Evolutionary conservation across 2,329 filamentous ascomycete species (phyloP).

Genomic region (Claviceps sp.): DNA sequence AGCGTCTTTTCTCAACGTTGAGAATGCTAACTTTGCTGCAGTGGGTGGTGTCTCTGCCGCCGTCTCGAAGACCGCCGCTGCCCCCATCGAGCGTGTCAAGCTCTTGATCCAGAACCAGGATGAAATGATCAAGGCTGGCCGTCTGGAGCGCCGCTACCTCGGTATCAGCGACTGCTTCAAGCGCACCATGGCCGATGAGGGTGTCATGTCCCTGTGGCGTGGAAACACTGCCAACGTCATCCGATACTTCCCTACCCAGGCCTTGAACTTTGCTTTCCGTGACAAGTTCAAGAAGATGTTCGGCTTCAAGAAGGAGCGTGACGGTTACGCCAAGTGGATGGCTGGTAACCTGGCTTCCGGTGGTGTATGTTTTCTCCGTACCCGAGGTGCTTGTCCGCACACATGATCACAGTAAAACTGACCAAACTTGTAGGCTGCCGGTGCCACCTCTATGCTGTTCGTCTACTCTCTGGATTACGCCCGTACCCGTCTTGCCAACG

Average conservation of each 20-base stretch:
- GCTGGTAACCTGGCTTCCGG: slow-evolving; percentile 97
- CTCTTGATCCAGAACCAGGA: slow-evolving; percentile 99
- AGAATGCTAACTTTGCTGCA: slow-evolving; percentile 25
- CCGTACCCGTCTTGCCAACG: slow-evolving; percentile 99
- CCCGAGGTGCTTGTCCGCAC: background rate
- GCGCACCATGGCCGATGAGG: slow-evolving; percentile 80
- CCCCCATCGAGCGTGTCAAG: slow-evolving; percentile 99
- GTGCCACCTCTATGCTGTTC: slow-evolving; percentile 99
- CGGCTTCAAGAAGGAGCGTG: slow-evolving; percentile 99
- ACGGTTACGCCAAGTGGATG: slow-evolving; percentile 99
- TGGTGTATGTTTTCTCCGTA: slow-evolving; percentile 59
- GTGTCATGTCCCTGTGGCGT: slow-evolving; percentile 92
- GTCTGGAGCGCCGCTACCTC: slow-evolving; percentile 93
- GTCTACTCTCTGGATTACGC: slow-evolving; percentile 99
- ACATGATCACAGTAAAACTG: slow-evolving; percentile 1
- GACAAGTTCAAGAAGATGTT: slow-evolving; percentile 99
- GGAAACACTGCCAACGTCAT: slow-evolving; percentile 99
- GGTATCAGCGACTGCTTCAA: slow-evolving; percentile 94
- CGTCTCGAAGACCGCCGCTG: slow-evolving; percentile 99
- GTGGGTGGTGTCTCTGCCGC: slow-evolving; percentile 99
- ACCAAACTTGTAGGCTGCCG: slow-evolving; percentile 52
- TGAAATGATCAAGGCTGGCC: slow-evolving; percentile 99
- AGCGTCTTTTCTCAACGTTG: slow-evolving; percentile 1
- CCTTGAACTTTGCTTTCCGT: slow-evolving; percentile 99
- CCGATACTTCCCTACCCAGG: slow-evolving; percentile 99